Percentiles rank a stretch among this genome's conserved stretches.
Evolutionary conservation across 176 grass and related monocot genomes (phyloP).

Genomic region (Cenchrus fungigraminus): DNA sequence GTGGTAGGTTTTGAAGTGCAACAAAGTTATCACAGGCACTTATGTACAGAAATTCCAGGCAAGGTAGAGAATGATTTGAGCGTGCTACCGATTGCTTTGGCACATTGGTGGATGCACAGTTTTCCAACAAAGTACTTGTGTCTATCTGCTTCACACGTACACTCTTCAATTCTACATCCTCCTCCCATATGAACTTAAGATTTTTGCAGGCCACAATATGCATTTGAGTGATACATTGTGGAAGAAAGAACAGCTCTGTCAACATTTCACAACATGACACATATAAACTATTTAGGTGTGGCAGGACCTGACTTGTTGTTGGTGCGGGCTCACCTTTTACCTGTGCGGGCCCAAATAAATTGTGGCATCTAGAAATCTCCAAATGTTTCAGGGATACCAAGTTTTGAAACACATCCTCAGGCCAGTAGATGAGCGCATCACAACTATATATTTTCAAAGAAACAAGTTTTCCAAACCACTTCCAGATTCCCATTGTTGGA

Average conservation of each 20-base stretch:
- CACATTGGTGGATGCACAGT: background rate
- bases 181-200: background rate
- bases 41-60: background rate
- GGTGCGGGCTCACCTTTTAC: background rate
- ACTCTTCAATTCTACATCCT: background rate
- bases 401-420: background rate
- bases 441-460: background rate
- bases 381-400: slow-evolving; percentile 18
- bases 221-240: background rate
- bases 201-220: rapidly evolving
- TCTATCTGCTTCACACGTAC: background rate
- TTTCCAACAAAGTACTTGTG: too few species aligned
- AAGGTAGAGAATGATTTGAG: background rate
- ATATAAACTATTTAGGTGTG: background rate
- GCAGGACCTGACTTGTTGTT: background rate
- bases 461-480: slow-evolving; percentile 9
- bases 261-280: rapidly evolving
- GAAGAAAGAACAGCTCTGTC: slow-evolving; percentile 4
- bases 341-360: background rate
- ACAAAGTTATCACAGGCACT: background rate
- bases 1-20: background rate
- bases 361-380: background rate
- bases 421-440: slow-evolving; percentile 22
- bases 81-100: background rate
- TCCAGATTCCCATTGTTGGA: background rate